Base-by-base conservation (phyloP, 768 basidiomycete genomes). In the Nevesoporus exiguus region DNA sequence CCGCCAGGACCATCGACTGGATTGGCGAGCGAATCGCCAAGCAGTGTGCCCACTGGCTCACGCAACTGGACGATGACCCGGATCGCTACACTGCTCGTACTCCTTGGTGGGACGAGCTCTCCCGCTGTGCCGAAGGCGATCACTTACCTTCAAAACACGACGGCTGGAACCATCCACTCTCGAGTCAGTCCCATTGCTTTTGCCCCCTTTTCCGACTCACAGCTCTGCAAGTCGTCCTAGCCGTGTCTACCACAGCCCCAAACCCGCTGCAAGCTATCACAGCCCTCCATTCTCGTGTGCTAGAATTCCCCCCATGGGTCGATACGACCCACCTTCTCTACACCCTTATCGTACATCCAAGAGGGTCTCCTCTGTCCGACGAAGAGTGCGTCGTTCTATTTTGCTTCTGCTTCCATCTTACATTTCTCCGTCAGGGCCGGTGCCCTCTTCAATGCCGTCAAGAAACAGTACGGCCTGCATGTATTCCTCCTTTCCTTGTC, bases 41-140 rank as follows among this genome's bases (percentile, higher is more conserved):
- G 56, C 77, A 82, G 52, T 84, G 84, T 54, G 70, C 77, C 8
- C 80, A 77, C 65, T 93, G 91, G 91, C 77, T 89, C 29, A 81
- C 84, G 39, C 83, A 88, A 62, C 64, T 84, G 41, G 82, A 88
- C 54, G 74, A 70, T 29, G 54, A 71, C 3, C 73, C 72, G 11
- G 75, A 77, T 42, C 72, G 68, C 34, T 72, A 79, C 39, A 45
- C 61, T 1, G 51, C 73, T 41, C 74, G 80, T 47, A 83, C 88
- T 10, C 90, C 90, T 1, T 93, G 91, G 91, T 93, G 91, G 91
- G 86, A 90, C 58, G 91, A 93, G 66, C 76, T 93, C 36, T 76
- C 79, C 61, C 77, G 82, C 11, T 93, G 91, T 67, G 77, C 80
- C 1, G 86, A 93, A 65, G 89, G 88, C 0, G 89, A 93, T 63